Base-by-base conservation (phyloP, 352 stramenopile genomes). In the Phytophthora hybrid region DNA sequence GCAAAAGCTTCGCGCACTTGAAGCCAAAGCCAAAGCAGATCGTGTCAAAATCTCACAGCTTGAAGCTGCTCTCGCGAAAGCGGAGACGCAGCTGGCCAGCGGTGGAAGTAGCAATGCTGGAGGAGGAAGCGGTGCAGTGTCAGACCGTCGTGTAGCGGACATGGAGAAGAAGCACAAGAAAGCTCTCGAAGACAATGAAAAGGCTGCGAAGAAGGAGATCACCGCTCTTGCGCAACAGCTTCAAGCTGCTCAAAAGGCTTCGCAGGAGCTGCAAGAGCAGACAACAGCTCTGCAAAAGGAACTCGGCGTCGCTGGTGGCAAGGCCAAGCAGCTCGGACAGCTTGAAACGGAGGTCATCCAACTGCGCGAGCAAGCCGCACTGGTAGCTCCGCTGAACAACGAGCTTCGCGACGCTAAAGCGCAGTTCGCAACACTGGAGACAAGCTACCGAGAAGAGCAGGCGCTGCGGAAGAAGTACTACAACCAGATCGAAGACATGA, bases 401-500 rank as follows among this genome's bases (percentile, higher is more conserved):
- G 85, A 93, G 29, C 73, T 96, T 7, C 63, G 59, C 5, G 59
- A 62, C 21, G 69, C 76, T 5, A 79, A 80, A 51, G 23, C 65
- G 6, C 66, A 88, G 59, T 73, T 84, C 19, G 59, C 52, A 19
- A 90, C 87, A 26, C 80, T 96, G 21, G 88, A 95, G 53, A 76
- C 71, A 34, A 93, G 87, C 66, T 97, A 97, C 77, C 88, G 84
- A 21, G 91, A 97, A 62, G 93, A 98, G 68, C 89, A 97, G 69
- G 70, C 83, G 23, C 82, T 98, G 63, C 89, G 94, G 21, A 98
- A 98, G 82, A 98, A 98, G 69, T 98, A 98, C 73, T 98, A 97
- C 85, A 98, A 98, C 78, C 91, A 92, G 83, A 98, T 98, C 74
- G 95, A 98, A 71, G 94, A 98, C 80, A 97, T 98, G 91, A 98